A percentile compares a stretch with the other conserved stretches of the same genome.
Conservation (phyloP, 75 land plant genomes). For the Picea sitchensis region DNA sequence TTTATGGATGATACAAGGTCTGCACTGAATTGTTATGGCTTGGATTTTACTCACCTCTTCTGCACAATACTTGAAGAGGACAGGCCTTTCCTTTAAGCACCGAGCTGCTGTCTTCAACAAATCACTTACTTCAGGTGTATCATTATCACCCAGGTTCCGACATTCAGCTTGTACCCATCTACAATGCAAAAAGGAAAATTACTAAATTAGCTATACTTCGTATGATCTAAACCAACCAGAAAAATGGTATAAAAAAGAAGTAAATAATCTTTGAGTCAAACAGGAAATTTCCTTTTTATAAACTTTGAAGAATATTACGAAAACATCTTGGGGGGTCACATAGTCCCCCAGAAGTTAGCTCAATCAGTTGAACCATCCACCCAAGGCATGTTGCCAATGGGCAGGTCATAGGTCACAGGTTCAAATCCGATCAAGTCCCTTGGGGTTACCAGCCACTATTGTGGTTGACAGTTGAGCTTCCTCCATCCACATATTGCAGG, state of each 20-base stretch:
- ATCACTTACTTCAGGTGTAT: constrained; percentile 93
- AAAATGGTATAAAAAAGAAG: not conserved
- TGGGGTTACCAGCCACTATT: no score
- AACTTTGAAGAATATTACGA: no score
- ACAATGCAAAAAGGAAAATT: not conserved
- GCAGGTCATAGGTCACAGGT: no score
- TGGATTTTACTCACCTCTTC: constrained; percentile 69
- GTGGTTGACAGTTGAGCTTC: no score
- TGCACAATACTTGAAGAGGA: constrained; percentile 98
- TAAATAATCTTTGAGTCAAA: not conserved
- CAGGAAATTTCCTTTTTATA: not conserved
- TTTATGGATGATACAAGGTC: not conserved
- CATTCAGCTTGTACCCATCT: constrained; percentile 99
- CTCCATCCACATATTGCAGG: no score
- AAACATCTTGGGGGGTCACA: no score
- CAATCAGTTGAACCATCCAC: no score
- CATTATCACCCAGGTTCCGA: constrained; percentile 82
- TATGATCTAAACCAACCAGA: not conserved
- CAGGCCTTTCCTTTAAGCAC: constrained; percentile 91
- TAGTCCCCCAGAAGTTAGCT: no score
- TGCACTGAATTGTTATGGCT: not conserved
- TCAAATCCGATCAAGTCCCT: no score
- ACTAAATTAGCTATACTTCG: not conserved
- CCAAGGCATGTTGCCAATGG: no score
- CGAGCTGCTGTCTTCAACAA: constrained; percentile 85